A percentile compares a stretch with the other conserved stretches of the same genome.
Conservation (phyloP, 2,329 filamentous ascomycete genomes). For the Fusarium udum region DNA sequence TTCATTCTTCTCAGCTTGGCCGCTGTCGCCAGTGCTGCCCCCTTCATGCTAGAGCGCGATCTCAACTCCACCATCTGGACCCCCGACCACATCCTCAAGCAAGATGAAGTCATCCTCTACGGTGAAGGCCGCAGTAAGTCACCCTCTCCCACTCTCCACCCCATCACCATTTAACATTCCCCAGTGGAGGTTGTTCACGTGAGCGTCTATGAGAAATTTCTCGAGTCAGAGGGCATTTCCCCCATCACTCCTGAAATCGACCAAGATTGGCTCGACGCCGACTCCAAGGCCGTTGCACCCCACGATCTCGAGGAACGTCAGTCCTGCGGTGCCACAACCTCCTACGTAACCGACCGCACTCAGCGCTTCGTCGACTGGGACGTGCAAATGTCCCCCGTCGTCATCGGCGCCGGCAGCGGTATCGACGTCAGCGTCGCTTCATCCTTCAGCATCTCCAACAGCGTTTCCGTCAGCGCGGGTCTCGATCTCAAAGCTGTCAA, state of each 20-base stretch:
- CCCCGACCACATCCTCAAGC: slow-evolving; percentile 22
- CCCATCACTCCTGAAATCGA: slow-evolving; percentile 9
- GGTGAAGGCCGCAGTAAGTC: slow-evolving; percentile 18
- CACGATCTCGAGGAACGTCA: neutral
- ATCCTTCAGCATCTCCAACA: neutral
- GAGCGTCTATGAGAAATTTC: slow-evolving; percentile 17
- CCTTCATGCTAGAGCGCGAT: slow-evolving; percentile 2
- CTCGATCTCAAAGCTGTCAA: neutral
- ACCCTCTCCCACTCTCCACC: accelerated
- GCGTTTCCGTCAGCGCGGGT: slow-evolving; percentile 1
- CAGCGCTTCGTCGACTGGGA: slow-evolving; percentile 31
- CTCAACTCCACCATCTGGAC: slow-evolving; percentile 30
- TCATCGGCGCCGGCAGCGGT: slow-evolving; percentile 10
- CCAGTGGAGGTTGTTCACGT: slow-evolving; percentile 20
- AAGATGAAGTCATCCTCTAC: slow-evolving; percentile 31
- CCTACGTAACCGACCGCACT: neutral
- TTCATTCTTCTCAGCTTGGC: neutral
- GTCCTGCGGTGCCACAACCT: neutral
- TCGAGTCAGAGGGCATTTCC: neutral
- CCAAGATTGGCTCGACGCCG: neutral
- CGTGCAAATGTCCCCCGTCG: slow-evolving; percentile 28
- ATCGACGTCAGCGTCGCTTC: neutral
- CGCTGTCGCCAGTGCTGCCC: slow-evolving; percentile 9
- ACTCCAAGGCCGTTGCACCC: neutral
- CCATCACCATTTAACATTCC: accelerated